Evolutionary conservation across 371 early-diverging fungal genomes (phyloP).

Genomic region (Rhizomucor miehei): DNA sequence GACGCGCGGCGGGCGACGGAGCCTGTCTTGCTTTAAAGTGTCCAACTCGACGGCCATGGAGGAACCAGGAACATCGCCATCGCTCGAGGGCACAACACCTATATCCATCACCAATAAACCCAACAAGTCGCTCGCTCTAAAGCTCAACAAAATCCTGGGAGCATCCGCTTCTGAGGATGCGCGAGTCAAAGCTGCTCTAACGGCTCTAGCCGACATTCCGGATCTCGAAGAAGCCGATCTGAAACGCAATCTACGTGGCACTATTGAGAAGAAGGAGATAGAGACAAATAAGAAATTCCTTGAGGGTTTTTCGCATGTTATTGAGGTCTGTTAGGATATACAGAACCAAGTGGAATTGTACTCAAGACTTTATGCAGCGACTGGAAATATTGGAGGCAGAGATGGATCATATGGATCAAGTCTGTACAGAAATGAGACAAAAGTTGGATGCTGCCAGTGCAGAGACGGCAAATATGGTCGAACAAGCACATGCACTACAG

Average conservation of each 20-base stretch:
- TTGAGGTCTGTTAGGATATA: conserved; percentile 37
- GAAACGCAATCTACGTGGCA: conserved; percentile 61
- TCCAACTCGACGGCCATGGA: not conserved
- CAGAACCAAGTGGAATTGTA: not conserved
- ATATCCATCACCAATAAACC: conserved; percentile 36
- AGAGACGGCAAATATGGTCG: conserved; percentile 61
- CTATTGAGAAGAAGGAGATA: conserved; percentile 69
- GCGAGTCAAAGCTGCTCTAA: conserved; percentile 59
- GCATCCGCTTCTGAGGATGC: conserved; percentile 54
- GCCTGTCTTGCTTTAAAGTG: too few relatives aligned
- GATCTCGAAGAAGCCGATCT: conserved; percentile 53
- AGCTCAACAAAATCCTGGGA: conserved; percentile 55
- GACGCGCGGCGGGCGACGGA: too few relatives aligned
- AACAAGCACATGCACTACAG: conserved; percentile 64
- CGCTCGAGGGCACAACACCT: conserved; percentile 1
- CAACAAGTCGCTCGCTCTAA: conserved; percentile 47
- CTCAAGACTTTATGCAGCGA: conserved; percentile 40
- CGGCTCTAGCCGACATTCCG: conserved; percentile 69
- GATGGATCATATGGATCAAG: conserved; percentile 53
- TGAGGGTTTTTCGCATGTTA: conserved; percentile 59
- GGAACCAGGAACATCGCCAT: conserved; percentile 7
- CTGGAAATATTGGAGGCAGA: conserved; percentile 53
- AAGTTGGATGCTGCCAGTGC: conserved; percentile 50
- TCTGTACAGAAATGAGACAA: conserved; percentile 63
- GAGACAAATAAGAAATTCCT: conserved; percentile 62